These are phyloP conservation scores for Primulina tabacum DNA, from an alignment of 257 asterid species.

Conservation along the genomic window DNA sequence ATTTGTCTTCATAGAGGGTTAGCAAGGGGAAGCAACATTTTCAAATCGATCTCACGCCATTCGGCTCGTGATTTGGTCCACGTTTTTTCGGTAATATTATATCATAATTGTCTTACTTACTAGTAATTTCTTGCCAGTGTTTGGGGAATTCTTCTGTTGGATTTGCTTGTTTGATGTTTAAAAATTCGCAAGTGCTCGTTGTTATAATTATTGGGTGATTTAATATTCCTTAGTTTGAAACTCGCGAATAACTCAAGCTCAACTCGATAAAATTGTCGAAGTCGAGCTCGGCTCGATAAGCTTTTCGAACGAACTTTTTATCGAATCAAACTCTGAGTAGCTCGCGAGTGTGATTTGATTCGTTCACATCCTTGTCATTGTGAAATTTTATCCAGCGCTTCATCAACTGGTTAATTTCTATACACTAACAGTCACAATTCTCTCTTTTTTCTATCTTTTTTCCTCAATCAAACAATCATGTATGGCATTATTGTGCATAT, in stretches of 20 bases:
- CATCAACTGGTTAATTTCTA: background rate
- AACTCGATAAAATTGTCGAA: too few species aligned
- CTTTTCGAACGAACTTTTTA: too few species aligned
- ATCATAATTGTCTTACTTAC: background rate
- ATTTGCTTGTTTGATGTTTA: background rate
- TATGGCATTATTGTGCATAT: too few species aligned
- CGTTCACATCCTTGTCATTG: too few species aligned
- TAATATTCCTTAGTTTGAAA: background rate
- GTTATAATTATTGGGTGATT: constrained; percentile 26
- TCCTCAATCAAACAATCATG: too few species aligned
- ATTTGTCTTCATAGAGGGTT: constrained; percentile 51
- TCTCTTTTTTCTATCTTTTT: too few species aligned
- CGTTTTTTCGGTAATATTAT: constrained; percentile 16
- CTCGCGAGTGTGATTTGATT: too few species aligned
- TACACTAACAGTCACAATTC: too few species aligned
- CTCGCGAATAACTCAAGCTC: too few species aligned
- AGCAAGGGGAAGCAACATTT: constrained; percentile 84
- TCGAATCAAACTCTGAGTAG: too few species aligned
- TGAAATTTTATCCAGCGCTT: background rate
- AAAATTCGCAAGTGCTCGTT: background rate
- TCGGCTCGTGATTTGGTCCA: constrained; percentile 28
- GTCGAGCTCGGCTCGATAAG: too few species aligned
- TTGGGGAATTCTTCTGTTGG: background rate
- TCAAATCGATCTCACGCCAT: constrained; percentile 82
- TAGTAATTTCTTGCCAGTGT: background rate